phyloP scores from a whole-genome alignment of 768 basidiomycete genomes.

The Paxillus ammoniavirescens region DNA sequence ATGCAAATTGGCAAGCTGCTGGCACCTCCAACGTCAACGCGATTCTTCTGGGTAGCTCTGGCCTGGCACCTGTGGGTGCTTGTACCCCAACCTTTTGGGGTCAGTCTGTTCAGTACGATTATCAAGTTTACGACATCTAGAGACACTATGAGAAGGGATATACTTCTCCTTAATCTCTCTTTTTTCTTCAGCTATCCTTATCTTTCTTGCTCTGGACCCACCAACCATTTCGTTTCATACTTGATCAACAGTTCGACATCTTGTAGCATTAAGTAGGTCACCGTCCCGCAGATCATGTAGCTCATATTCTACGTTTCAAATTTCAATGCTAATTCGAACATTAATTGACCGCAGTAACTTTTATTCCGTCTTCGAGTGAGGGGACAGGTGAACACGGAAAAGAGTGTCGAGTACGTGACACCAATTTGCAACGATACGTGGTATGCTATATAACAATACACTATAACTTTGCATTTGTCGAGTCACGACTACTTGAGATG shows the following conservation, averaged over 20 bases:
- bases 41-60: conserved; percentile 59
- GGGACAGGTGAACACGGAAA: background rate
- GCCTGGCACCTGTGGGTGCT: conserved; percentile 50
- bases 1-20: conserved; percentile 51
- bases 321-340: background rate
- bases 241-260: background rate
- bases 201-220: background rate
- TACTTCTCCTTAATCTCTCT: background rate
- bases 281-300: background rate
- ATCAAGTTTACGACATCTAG: conserved; percentile 57
- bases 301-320: background rate
- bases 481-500: background rate
- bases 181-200: background rate
- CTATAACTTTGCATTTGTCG: background rate
- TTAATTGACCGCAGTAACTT: background rate
- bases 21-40: conserved; percentile 53
- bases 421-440: too few species aligned
- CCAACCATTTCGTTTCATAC: background rate
- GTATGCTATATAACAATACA: background rate
- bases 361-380: background rate
- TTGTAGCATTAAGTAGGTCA: conserved; percentile 1
- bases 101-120: conserved; percentile 59
- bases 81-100: conserved; percentile 75
- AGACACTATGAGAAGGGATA: background rate
- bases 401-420: background rate